Conservation (phyloP, 179 eudicot genomes). For the Heliamphora pulchella region DNA sequence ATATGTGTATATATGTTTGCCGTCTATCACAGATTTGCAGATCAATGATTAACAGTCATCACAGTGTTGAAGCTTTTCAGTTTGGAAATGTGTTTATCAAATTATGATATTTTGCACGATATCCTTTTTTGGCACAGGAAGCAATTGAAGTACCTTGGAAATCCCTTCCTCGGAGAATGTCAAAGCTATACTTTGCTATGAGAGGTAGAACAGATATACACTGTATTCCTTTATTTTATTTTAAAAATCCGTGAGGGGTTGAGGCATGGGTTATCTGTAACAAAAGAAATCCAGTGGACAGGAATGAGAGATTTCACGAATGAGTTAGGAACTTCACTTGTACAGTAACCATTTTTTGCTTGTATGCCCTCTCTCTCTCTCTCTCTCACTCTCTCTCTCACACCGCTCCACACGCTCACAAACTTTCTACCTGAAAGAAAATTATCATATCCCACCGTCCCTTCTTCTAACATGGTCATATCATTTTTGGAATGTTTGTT, state of each 20-base stretch:
- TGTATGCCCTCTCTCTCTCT: background rate
- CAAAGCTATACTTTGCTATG: slow-evolving; percentile 83
- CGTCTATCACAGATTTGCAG: background rate
- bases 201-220: slow-evolving; percentile 44
- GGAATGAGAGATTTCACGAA: background rate
- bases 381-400: too few species aligned
- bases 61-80: background rate
- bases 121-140: slow-evolving; percentile 43
- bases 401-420: too few species aligned
- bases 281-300: background rate
- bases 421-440: background rate
- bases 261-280: background rate
- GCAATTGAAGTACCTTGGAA: slow-evolving; percentile 76
- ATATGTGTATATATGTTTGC: background rate
- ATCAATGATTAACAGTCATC: background rate
- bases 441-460: background rate
- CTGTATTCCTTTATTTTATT: background rate
- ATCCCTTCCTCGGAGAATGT: slow-evolving; percentile 54
- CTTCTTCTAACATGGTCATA: background rate
- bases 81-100: background rate
- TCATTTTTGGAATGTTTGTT: background rate
- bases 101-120: background rate
- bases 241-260: background rate
- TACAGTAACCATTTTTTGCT: background rate
- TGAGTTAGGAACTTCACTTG: background rate